Base-by-base conservation (phyloP, 2,329 filamentous ascomycete species). In the Xylaria sp. region DNA sequence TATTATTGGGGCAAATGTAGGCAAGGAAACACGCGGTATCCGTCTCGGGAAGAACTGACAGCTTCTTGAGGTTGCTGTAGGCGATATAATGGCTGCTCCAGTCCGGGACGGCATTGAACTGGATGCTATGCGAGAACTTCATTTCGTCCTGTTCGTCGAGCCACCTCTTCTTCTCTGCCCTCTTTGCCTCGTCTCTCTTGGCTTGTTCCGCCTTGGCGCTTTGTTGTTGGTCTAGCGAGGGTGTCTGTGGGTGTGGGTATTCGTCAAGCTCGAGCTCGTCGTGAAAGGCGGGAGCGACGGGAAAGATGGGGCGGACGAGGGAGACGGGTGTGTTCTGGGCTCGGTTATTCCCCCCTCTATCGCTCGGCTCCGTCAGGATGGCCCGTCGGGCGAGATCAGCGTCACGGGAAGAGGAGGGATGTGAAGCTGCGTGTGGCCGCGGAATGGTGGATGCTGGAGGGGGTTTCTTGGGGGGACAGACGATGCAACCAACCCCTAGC, bases 41-140 rank as follows among this genome's bases (percentile, higher is more conserved):
- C 17, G 51, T 27, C 62, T 48, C 17, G 34, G 34, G 50, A 7
- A 51, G 62, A n/a, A 85, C 92, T 77, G 81, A 97, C 93, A 98
- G 88, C 85, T 99, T 99, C 86, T 99, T 99, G 75, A 99, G 88
- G 78, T 98, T 98, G 83, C 94, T 98, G 82, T 99, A 99, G 69
- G 94, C 93, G 78, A 99, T 97, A 82, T 99, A 99, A 81, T 98
- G 90, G 76, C 91, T 94, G 84, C 93, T 98, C 96, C 96, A 99
- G 82, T 99, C 96, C n/a, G 96, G 96, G 75, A 99, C 96, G 71
- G 96, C 94, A 84, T 99, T 99, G 84, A 99, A 99, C 85, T 99
- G 96, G 75, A 99, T 91, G 82, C 95, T 98, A 81, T 99, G 96
- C 19, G 95, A 98, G 86, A 99, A 99, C 90, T 98, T 98, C 96